Percentiles rank a stretch among this genome's conserved stretches.
These are phyloP conservation scores for Paramyrothecium roridum DNA, from an alignment of 2,329 filamentous ascomycete species.

Conservation along the genomic window DNA sequence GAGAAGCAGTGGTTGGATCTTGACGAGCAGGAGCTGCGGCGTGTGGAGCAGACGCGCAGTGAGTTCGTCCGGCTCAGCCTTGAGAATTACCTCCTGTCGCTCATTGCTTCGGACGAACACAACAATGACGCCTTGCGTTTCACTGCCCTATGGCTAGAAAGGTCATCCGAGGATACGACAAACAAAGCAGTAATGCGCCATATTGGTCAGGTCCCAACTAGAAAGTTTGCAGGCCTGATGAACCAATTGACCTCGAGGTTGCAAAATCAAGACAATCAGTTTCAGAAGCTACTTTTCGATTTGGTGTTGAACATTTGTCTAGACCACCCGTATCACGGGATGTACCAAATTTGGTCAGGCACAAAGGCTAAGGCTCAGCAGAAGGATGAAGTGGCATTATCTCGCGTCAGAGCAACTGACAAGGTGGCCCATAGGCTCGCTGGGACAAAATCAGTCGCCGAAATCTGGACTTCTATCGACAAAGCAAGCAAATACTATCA, in stretches of 20 bases:
- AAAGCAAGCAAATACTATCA: constrained; percentile 68
- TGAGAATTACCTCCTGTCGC: constrained; percentile 86
- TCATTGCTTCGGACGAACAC: constrained; percentile 82
- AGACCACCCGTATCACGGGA: constrained; percentile 93
- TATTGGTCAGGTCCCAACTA: constrained; percentile 73
- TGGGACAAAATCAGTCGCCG: constrained; percentile 45
- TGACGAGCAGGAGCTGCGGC: constrained; percentile 81
- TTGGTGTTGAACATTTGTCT: constrained; percentile 81
- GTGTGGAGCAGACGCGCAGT: constrained; percentile 71
- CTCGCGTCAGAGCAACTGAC: constrained; percentile 71
- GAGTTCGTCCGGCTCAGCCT: constrained; percentile 85
- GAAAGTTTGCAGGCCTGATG: constrained; percentile 90
- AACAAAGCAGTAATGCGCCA: constrained; percentile 73
- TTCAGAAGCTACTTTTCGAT: constrained; percentile 72
- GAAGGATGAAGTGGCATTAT: constrained; percentile 71
- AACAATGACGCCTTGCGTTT: constrained; percentile 90
- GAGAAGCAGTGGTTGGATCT: constrained; percentile 88
- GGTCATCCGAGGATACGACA: constrained; percentile 70
- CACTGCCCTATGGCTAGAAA: constrained; percentile 89
- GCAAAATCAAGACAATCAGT: constrained; percentile 65
- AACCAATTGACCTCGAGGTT: constrained; percentile 96
- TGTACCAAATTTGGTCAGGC: constrained; percentile 93
- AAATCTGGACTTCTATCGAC: constrained; percentile 69
- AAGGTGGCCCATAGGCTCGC: constrained; percentile 61
- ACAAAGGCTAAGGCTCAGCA: constrained; percentile 65